Conservation (phyloP, 2,329 filamentous ascomycete genomes). For the Fusarium sp. region DNA sequence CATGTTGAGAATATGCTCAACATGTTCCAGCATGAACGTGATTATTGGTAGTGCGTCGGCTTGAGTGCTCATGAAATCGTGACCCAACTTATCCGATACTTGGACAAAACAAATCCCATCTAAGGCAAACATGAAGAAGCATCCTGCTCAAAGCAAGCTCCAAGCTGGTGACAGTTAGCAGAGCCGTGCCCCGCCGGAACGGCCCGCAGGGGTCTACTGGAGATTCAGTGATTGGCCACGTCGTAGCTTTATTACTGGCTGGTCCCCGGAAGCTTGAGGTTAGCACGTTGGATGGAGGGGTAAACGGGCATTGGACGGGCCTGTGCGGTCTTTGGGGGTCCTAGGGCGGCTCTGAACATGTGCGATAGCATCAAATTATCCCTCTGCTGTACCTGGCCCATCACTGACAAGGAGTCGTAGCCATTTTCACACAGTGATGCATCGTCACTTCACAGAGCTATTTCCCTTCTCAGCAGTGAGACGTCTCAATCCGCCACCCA, state of each 20-base stretch:
- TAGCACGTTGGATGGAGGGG: slow-evolving; percentile 26
- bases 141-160: slow-evolving; percentile 8
- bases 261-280: slow-evolving; percentile 21
- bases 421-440: slow-evolving; percentile 5
- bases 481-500: slow-evolving; percentile 30
- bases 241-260: slow-evolving; percentile 20
- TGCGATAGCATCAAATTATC: slow-evolving; percentile 18
- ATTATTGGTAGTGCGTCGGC: not conserved
- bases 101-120: not conserved
- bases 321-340: not conserved
- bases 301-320: slow-evolving; percentile 19
- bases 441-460: slow-evolving; percentile 8
- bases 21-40: not conserved
- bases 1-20: not conserved
- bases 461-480: slow-evolving; percentile 26
- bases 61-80: not conserved
- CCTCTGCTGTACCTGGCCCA: slow-evolving; percentile 1
- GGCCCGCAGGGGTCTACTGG: slow-evolving; percentile 38
- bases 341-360: slow-evolving; percentile 20
- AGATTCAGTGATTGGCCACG: slow-evolving; percentile 29
- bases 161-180: slow-evolving; percentile 15
- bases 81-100: not conserved
- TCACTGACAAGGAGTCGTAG: not conserved
- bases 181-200: slow-evolving; percentile 41
- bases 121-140: slow-evolving; percentile 9